These are phyloP conservation scores for Russula vinacea DNA, from an alignment of 768 basidiomycete species.

Conservation along the genomic window DNA sequence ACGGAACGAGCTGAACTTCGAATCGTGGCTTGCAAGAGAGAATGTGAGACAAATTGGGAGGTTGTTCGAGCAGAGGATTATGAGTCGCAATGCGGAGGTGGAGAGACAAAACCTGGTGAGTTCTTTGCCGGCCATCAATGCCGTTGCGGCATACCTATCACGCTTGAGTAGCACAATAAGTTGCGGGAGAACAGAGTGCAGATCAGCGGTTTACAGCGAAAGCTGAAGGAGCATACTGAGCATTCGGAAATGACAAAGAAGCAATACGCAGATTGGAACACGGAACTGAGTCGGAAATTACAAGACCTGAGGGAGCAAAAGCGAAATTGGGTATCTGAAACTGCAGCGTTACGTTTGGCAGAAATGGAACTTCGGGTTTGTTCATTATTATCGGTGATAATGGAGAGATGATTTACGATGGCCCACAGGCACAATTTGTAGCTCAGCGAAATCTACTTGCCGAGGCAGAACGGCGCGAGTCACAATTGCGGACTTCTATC, in stretches of 20 bases:
- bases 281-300: slow-evolving; percentile 73
- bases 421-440: slow-evolving; percentile 56
- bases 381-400: slow-evolving; percentile 3
- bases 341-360: slow-evolving; percentile 61
- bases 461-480: slow-evolving; percentile 66
- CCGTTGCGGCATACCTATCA: slow-evolving; percentile 13
- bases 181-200: slow-evolving; percentile 71
- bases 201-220: slow-evolving; percentile 61
- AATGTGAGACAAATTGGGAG: slow-evolving; percentile 81
- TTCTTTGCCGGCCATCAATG: slow-evolving; percentile 18
- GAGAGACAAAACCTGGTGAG: slow-evolving; percentile 80
- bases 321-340: slow-evolving; percentile 69
- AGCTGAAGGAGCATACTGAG: slow-evolving; percentile 68
- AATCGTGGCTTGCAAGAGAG: slow-evolving; percentile 78
- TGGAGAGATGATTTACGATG: slow-evolving; percentile 5
- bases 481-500: slow-evolving; percentile 67
- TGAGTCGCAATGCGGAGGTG: slow-evolving; percentile 70
- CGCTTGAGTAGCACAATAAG: slow-evolving; percentile 63
- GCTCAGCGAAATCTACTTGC: slow-evolving; percentile 68
- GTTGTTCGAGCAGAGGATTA: slow-evolving; percentile 67
- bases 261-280: slow-evolving; percentile 82
- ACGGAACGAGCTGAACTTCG: slow-evolving; percentile 80
- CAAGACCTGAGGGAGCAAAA: slow-evolving; percentile 76
- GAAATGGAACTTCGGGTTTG: slow-evolving; percentile 68
- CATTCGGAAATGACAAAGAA: slow-evolving; percentile 71